These are phyloP conservation scores for Eleusine coracana DNA, from an alignment of 176 grass and related monocot genomes.

Conservation along the genomic window DNA sequence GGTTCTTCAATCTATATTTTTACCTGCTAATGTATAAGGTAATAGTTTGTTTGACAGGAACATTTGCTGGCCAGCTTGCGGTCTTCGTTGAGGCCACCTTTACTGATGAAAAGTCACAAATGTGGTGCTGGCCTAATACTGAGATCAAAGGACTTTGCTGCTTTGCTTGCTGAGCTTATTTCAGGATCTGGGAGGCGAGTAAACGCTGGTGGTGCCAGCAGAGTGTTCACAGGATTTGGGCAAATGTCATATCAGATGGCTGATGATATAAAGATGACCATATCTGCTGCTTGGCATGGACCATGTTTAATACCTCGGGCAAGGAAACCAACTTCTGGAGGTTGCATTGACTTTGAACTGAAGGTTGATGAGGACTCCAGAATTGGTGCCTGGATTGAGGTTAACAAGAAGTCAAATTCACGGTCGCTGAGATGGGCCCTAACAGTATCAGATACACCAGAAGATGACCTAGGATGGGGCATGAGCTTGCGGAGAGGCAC, in stretches of 20 bases:
- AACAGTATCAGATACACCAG: constrained; percentile 58
- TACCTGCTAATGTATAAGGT: constrained; percentile 54
- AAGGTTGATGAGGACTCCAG: constrained; percentile 81
- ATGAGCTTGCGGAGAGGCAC: constrained; percentile 55
- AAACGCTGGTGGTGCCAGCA: constrained; percentile 45
- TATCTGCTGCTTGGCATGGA: constrained; percentile 64
- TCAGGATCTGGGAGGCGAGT: constrained; percentile 36
- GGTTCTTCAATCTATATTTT: constrained; percentile 16
- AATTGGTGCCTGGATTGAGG: constrained; percentile 73
- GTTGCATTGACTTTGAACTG: constrained; percentile 59
- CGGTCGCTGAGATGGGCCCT: constrained; percentile 57
- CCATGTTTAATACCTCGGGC: constrained; percentile 36
- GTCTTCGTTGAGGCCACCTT: constrained; percentile 58
- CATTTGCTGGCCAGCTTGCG: constrained; percentile 50
- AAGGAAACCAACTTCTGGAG: constrained; percentile 53
- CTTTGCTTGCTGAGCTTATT: constrained; percentile 59
- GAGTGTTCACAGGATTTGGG: constrained; percentile 60
- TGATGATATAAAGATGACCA: constrained; percentile 66
- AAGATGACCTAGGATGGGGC: constrained; percentile 71
- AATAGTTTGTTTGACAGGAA: constrained; percentile 71
- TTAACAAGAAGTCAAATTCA: constrained; percentile 52
- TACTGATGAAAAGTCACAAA: constrained; percentile 60
- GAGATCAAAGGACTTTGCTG: constrained; percentile 55
- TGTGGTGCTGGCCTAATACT: constrained; percentile 64
- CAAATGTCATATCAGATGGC: constrained; percentile 54